Percentiles rank a stretch among this genome's conserved stretches.
Evolutionary conservation across 2,329 filamentous ascomycete species (phyloP).

Genomic region (Colletotrichum sp.): DNA sequence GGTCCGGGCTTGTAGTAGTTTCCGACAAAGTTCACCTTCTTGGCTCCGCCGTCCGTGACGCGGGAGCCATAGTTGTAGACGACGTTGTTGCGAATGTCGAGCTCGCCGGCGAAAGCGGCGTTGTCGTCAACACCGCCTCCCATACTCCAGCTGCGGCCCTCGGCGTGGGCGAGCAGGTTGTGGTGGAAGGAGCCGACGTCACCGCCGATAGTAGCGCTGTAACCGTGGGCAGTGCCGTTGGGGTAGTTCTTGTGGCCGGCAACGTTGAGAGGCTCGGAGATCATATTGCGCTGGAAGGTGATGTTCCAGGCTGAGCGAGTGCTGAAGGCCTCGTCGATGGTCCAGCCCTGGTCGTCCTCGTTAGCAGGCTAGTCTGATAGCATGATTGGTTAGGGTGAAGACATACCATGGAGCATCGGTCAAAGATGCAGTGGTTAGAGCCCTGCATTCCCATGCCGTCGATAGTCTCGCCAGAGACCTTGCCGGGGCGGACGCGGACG

Average conservation of each 20-base stretch:
- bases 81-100: slow-evolving; percentile 39
- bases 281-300: slow-evolving; percentile 37
- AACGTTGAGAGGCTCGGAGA: slow-evolving; percentile 38
- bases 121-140: slow-evolving; percentile 32
- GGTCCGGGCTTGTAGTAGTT: slow-evolving; percentile 38
- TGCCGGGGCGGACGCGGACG: slow-evolving; percentile 32
- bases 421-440: slow-evolving; percentile 37
- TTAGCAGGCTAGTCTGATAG: not conserved
- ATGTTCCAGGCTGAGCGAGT: slow-evolving; percentile 37
- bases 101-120: slow-evolving; percentile 31
- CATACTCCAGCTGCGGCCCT: slow-evolving; percentile 39
- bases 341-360: slow-evolving; percentile 27
- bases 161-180: slow-evolving; percentile 35
- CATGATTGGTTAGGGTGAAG: rapidly evolving
- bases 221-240: slow-evolving; percentile 31
- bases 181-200: slow-evolving; percentile 38
- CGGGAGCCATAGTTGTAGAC: slow-evolving; percentile 37
- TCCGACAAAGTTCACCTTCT: slow-evolving; percentile 35
- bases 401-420: slow-evolving; percentile 33
- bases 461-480: slow-evolving; percentile 31
- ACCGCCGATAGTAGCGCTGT: slow-evolving; percentile 32
- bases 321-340: slow-evolving; percentile 37
- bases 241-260: slow-evolving; percentile 41
- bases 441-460: slow-evolving; percentile 40
- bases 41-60: slow-evolving; percentile 35